Base-by-base conservation (phyloP, 768 basidiomycete genomes). In the Neoboletus brunneissimus region DNA sequence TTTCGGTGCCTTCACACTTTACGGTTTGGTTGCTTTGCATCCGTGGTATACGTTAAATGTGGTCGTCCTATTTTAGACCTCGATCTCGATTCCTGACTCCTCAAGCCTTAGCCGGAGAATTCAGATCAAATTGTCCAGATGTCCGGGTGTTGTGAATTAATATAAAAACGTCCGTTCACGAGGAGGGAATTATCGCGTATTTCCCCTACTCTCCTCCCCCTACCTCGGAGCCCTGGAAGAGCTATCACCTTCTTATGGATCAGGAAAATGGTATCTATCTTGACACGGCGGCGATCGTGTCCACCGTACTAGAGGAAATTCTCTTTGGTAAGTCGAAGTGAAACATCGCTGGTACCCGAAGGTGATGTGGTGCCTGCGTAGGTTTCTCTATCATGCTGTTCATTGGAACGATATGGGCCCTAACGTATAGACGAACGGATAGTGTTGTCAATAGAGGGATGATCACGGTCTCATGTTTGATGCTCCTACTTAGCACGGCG, bases 301-400 rank as follows among this genome's bases (percentile, higher is more conserved):
- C 69, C 27, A 66, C 12, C 2, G 34, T n/a, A 5, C 25, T 27
- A 20, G 25, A 50, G 18, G 49, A n/a, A 10, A 27, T 27, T 20
- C 7, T 38, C 7, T 38, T n/a, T 27, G 23, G 49, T 50, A 25
- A 38, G 37, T n/a, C n/a, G 11, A 35, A 27, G 8, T 10, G 25
- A 38, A 20, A 29, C 2, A 27, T 38, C n/a, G 13, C 29, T 29
- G 8, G n/a, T 50, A 11, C 25, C 27, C 18, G 16, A 18, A 3
- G 9, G 18, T 20, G 37, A 51, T 58, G 15, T 23, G 20, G 35
- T 42, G 11, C 13, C 12, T 29, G 10, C 18, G 18, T 42, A 72
- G 71, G 70, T 6, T 61, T 70, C 57, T 71, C 70, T 25, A 20
- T 69, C 4, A 54, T 70, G 23, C 66, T 73, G 71, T 73, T 69